Conservation (phyloP, 2,329 filamentous ascomycete genomes). For the Colletotrichum abscissum region DNA sequence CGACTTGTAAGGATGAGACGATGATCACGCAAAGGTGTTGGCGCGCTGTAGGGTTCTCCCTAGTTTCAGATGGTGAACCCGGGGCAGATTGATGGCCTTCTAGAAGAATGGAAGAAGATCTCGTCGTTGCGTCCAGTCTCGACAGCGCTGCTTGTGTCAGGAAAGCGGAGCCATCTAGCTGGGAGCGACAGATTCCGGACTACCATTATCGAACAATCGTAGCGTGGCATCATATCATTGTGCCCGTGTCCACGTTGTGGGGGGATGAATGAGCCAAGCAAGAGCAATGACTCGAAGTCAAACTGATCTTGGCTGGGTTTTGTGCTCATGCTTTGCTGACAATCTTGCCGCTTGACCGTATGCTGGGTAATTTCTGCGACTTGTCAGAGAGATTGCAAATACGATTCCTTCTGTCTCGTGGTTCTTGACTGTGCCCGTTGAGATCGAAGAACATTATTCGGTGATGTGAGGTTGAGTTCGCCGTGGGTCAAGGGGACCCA, state of each 20-base stretch:
- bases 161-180: slow-evolving; percentile 8
- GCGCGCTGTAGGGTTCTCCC: background rate
- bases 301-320: background rate
- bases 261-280: background rate
- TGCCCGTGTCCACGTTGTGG: background rate
- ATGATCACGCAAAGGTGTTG: slow-evolving; percentile 20
- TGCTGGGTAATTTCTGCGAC: background rate
- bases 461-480: background rate
- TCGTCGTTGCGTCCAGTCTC: background rate
- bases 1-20: slow-evolving; percentile 24
- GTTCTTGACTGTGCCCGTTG: background rate
- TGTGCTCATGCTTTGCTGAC: background rate
- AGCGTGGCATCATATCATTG: background rate
- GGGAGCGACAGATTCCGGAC: slow-evolving; percentile 12
- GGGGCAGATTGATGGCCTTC: slow-evolving; percentile 10
- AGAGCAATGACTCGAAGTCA: slow-evolving; percentile 20
- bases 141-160: slow-evolving; percentile 10
- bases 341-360: background rate
- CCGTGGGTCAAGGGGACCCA: background rate
- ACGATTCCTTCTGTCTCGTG: too few relatives aligned
- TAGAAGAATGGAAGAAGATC: slow-evolving; percentile 7
- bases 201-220: slow-evolving; percentile 1
- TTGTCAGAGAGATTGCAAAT: background rate
- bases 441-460: background rate
- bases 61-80: background rate